Base-by-base conservation (phyloP, 768 basidiomycete genomes). In the Artomyces pyxidatus region DNA sequence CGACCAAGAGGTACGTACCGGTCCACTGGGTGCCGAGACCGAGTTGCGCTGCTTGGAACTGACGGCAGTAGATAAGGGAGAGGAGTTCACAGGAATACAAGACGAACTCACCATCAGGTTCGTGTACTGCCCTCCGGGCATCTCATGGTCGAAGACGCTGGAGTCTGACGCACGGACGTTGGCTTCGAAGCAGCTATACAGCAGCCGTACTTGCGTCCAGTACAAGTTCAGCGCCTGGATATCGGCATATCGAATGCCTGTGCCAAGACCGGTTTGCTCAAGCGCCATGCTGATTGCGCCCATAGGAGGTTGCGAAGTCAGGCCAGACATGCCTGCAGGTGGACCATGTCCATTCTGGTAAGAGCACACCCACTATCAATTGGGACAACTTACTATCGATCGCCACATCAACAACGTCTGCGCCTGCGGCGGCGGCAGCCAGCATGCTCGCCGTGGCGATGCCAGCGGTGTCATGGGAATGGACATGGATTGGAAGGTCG, bases 261-360 rank as follows among this genome's bases (percentile, higher is more conserved):
- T 93, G 55, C 94, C 96, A 50, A 97, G 74, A 30, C 75, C 69
- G 30, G 90, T 93, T 70, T 99, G 96, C 70, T 99, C 96, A 42
- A 99, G 72, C 23, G 96, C 95, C 73, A 83, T 80, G 68, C 86
- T 87, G 30, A 99, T 81, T 28, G 96, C 96, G 59, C 96, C 96
- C 96, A 99, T 99, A 4, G 96, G 90, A 17, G 96, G 94, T 63
- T 99, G 96, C 17, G 96, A 98, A 44, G 96, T 99, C 56, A 95
- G 73, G 51, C 96, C 96, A 49, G 95, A 98, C 87, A 99, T 95
- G 71, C 90, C 92, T 95, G 60, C 16, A 6, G 25, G 10, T n/a
- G n/a, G n/a, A n/a, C n/a, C n/a, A n/a, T n/a, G n/a, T n/a, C n/a
- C n/a, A n/a, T n/a, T n/a, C n/a, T n/a, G n/a, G n/a, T n/a, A n/a